These are phyloP conservation scores for Tulasnella sp. DNA, from an alignment of 768 basidiomycete genomes.

Conservation along the genomic window DNA sequence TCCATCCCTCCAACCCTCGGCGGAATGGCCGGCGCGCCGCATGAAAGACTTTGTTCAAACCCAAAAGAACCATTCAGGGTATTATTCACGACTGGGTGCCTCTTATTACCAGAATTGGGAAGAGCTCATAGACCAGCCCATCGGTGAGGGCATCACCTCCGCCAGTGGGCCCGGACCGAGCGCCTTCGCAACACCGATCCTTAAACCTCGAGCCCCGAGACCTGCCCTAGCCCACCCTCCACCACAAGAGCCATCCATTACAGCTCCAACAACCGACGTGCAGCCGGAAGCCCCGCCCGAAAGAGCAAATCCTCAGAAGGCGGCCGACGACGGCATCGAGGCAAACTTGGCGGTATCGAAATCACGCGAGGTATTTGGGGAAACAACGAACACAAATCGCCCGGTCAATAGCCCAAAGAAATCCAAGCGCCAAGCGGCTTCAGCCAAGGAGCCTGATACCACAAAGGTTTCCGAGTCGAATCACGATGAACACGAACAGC, in stretches of 20 bases:
- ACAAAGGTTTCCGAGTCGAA: constrained; percentile 26
- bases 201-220: constrained; percentile 46
- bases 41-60: background rate
- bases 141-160: background rate
- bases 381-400: background rate
- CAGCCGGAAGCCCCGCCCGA: background rate
- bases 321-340: background rate
- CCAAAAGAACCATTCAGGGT: background rate
- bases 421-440: background rate
- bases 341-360: constrained; percentile 13
- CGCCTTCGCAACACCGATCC: constrained; percentile 53
- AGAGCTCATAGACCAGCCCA: background rate
- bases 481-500: constrained; percentile 39
- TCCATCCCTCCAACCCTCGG: background rate
- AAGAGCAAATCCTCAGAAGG: background rate
- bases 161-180: background rate
- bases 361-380: constrained; percentile 25
- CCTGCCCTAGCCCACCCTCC: background rate
- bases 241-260: constrained; percentile 12
- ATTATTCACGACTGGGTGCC: background rate
- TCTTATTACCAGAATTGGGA: background rate
- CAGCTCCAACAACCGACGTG: background rate
- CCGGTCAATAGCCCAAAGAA: background rate
- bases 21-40: background rate
- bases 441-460: background rate